phyloP scores from a whole-genome alignment of 805 yeast species.

The Saccharomycopsis capsularis region DNA sequence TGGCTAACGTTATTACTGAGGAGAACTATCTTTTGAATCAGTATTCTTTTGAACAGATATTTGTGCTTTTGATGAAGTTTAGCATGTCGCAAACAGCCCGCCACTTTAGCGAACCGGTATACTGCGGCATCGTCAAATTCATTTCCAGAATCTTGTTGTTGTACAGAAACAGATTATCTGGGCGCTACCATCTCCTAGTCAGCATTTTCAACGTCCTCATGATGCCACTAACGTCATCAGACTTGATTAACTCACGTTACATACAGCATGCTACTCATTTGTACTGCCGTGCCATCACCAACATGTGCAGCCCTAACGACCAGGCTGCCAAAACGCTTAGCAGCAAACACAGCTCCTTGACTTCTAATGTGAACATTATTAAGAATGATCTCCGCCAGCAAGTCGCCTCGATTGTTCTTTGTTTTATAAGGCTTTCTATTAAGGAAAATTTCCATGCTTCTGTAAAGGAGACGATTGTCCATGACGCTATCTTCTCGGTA shows the following conservation, averaged over 20 bases:
- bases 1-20: constrained; percentile 7
- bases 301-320: constrained; percentile 66
- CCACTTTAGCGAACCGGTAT: not conserved
- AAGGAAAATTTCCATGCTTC: constrained; percentile 39
- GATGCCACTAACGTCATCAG: constrained; percentile 2
- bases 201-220: constrained; percentile 44
- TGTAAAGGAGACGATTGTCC: constrained; percentile 42
- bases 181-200: constrained; percentile 65
- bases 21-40: constrained; percentile 10
- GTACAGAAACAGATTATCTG: constrained; percentile 63
- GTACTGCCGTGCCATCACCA: constrained; percentile 45
- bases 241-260: not conserved
- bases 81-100: too few relatives aligned
- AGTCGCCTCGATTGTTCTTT: constrained; percentile 50
- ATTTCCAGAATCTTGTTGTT: constrained; percentile 55
- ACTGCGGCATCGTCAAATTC: constrained; percentile 36
- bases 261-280: not conserved
- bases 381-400: constrained; percentile 59
- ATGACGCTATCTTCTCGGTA: constrained; percentile 48
- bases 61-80: too few relatives aligned
- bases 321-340: constrained; percentile 28
- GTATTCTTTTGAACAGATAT: constrained; percentile 17
- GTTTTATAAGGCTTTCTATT: constrained; percentile 51
- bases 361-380: constrained; percentile 46
- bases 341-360: constrained; percentile 35